Base-by-base conservation (phyloP, 2,329 filamentous ascomycete species). In the Fusarium napiforme region DNA sequence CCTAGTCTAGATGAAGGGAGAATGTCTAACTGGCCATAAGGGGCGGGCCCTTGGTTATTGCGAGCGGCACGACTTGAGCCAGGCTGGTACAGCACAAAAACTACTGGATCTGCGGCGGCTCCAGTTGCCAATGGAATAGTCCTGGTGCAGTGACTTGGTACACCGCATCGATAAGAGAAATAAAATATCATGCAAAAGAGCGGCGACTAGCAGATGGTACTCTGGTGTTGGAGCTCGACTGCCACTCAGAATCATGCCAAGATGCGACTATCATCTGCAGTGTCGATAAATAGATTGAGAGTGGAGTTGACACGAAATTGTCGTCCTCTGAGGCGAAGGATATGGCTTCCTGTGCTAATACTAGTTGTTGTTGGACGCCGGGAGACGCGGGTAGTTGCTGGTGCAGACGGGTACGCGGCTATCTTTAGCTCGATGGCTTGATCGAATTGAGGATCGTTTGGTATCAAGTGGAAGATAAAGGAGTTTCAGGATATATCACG, bases 401-500 rank as follows among this genome's bases (percentile, higher is more conserved):
- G 46, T 61, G 61, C 52, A 71, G 49, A 45, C 67, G 55, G 57
- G 57, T 73, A 74, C 42, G 63, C 62, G 56, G 59, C 71, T 69
- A 61, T 69, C 45, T 65, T 74, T 64, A 57, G 52, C 53, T 43
- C 63, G 43, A 39, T 65, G 64, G 43, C 64, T 72, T 69, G 55
- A 28, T 40, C 40, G 55, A 45, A 67, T 39, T 40, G 32, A 37
- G 30, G 53, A 56, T 43, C 26, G 67, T 39, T 53, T 57, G 43
- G 64, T 45, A 40, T 73, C 45, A 32, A 60, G 43, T 23, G 46
- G 19, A 42, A 45, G 56, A 66, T 30, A 56, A 60, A 50, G 53
- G 23, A 57, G 71, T 72, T 73, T 72, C 71, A 74, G 53, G 61
- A 52, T 39, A 69, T 43, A 50, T 71, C 63, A 72, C 42, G 53